These are phyloP conservation scores for Geotrichum reessii DNA, from an alignment of 1,139 yeast genomes.

Conservation along the genomic window DNA sequence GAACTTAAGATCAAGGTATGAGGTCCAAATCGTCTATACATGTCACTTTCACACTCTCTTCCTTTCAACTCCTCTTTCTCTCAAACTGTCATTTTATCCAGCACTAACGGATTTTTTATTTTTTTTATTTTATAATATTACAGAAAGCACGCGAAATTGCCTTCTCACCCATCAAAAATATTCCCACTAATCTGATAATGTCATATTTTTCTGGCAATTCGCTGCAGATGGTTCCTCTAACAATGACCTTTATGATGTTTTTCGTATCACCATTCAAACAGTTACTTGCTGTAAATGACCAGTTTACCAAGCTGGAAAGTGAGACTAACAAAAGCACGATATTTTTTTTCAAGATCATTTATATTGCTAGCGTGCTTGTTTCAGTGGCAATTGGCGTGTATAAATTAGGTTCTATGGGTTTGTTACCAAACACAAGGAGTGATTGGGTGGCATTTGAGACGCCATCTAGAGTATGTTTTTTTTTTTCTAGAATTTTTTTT, in stretches of 20 bases:
- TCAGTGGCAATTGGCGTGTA: constrained; percentile 74
- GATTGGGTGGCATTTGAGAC: constrained; percentile 92
- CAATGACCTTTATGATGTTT: constrained; percentile 83
- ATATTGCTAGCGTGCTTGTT: constrained; percentile 54
- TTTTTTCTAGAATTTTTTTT: too few species aligned
- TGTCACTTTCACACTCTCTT: background rate
- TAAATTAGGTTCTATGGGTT: constrained; percentile 83
- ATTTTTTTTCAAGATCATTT: constrained; percentile 44
- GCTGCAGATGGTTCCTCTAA: constrained; percentile 81
- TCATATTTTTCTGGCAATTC: constrained; percentile 92
- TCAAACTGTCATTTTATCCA: background rate
- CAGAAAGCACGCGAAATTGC: constrained; percentile 84
- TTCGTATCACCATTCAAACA: constrained; percentile 68
- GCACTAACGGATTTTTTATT: constrained; percentile 21
- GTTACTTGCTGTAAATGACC: constrained; percentile 50
- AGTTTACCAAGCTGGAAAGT: constrained; percentile 36
- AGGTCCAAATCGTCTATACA: too few species aligned
- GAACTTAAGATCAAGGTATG: constrained; percentile 30
- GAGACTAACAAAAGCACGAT: constrained; percentile 41
- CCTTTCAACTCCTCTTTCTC: background rate
- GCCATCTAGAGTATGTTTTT: constrained; percentile 35
- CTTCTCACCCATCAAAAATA: constrained; percentile 69
- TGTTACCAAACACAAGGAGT: constrained; percentile 77
- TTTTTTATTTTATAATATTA: background rate
- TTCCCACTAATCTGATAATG: constrained; percentile 88